These are phyloP conservation scores for Colletotrichum neosansevieriae DNA, from an alignment of 2,329 filamentous ascomycete species.

Conservation along the genomic window DNA sequence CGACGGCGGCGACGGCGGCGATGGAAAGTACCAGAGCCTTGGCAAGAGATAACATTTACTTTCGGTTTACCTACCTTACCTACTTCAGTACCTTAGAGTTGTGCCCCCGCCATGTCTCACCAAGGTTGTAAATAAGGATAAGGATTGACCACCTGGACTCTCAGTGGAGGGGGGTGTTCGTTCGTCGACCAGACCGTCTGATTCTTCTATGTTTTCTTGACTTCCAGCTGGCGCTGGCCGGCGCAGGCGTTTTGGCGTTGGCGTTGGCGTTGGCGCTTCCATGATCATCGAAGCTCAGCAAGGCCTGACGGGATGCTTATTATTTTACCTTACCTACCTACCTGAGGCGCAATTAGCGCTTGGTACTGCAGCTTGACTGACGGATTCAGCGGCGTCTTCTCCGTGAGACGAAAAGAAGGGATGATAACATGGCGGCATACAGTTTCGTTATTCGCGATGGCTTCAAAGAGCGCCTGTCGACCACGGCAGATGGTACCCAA, in stretches of 20 bases:
- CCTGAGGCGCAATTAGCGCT: not conserved
- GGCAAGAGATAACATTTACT: slow-evolving; percentile 6
- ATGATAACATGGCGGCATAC: not conserved
- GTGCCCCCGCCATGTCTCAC: slow-evolving; percentile 28
- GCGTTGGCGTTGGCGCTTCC: slow-evolving; percentile 17
- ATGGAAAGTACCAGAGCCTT: slow-evolving; percentile 3
- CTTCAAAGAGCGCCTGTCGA: slow-evolving; percentile 8
- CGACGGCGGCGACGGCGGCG: not conserved
- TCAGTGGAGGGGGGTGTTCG: not conserved
- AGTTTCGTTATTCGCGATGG: slow-evolving; percentile 21
- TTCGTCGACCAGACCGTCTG: slow-evolving; percentile 12
- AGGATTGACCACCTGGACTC: too few relatives aligned
- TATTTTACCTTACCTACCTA: not conserved
- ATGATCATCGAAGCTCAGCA: slow-evolving; percentile 4
- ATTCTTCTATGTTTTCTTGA: not conserved
- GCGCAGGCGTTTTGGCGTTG: not conserved
- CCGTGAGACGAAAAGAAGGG: not conserved
- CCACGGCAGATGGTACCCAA: not conserved
- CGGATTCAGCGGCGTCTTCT: slow-evolving; percentile 17
- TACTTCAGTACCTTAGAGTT: not conserved
- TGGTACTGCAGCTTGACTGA: slow-evolving; percentile 12
- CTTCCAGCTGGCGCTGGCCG: not conserved
- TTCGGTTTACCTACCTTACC: not conserved
- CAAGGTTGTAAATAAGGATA: not conserved
- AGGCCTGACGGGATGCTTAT: not conserved